Base-by-base conservation (phyloP, 2,329 filamentous ascomycete genomes). In the Talaromyces sp. region DNA sequence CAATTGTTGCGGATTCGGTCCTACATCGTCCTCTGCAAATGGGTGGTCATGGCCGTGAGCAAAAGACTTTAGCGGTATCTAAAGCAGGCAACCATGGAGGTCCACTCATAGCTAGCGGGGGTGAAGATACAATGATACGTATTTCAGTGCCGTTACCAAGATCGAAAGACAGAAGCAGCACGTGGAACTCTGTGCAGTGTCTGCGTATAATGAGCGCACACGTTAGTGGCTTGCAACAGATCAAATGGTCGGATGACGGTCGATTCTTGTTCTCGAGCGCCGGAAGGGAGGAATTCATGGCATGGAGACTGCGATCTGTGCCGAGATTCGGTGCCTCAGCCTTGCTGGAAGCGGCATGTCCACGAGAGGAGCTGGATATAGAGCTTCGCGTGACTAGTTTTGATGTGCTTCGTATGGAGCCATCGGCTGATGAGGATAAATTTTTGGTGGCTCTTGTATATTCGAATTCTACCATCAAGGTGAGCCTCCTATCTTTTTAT, bases 21-120 rank as follows among this genome's bases (percentile, higher is more conserved):
- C 81, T 73, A 69, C 86, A 79, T 73, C 70, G 74, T 10, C 74
- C 83, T 0, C 68, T 96, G 13, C 87, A 89, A 68, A 70, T 78
- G 0, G 94, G 95, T 7, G 87, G 87, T 0, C 95, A 99, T 76
- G 95, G 95, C 0, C 84, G 95, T 63, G 95, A 99, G 77, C 90
- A 98, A 70, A 91, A 91, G 74, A 78, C 85, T 1, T 76, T 86
- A 67, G 84, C 87, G 22, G 72, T 85, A 2, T 82, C 82, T 0
- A 72, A 70, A 2, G 19, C 65, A 13, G 45, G 68, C 16, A 50
- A 16, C 9, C 62, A 37, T 19, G 56, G 8, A 27, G 14, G 16
- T 11, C 56, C 70, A 5, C 72, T 89, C 4, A 79, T 91, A 41
- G 89, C 87, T 0, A 91, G 89, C 1, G 89, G 89, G 0, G 86